phyloP scores from a whole-genome alignment of 2,329 filamentous ascomycete species.

The Colletotrichum cuscutae region DNA sequence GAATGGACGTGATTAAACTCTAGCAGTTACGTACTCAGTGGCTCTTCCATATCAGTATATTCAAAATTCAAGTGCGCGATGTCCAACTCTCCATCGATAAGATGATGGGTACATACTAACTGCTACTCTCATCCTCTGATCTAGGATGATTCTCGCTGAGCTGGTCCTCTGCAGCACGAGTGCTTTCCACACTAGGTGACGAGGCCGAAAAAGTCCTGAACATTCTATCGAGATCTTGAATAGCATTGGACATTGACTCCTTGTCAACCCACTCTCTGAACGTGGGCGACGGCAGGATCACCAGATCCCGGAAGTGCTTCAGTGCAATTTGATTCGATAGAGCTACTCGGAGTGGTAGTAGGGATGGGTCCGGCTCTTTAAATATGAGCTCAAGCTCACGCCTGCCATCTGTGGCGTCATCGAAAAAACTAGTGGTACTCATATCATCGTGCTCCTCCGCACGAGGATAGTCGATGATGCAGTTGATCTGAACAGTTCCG shows the following conservation, averaged over 20 bases:
- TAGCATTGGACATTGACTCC: background rate
- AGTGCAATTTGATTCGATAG: background rate
- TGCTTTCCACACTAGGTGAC: background rate
- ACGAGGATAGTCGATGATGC: background rate
- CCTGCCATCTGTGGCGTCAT: background rate
- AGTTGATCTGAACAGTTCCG: background rate
- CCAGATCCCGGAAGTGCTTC: background rate
- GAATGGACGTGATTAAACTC: too few species aligned
- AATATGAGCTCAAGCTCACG: background rate
- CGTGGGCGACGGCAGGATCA: background rate
- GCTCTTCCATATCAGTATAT: too few species aligned
- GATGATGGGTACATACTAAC: rapidly evolving
- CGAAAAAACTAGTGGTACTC: too few species aligned
- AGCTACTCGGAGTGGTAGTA: background rate
- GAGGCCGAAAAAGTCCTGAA: background rate
- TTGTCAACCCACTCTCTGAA: background rate
- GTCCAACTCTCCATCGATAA: too few species aligned
- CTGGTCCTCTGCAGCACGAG: background rate
- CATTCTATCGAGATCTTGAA: background rate
- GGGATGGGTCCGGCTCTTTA: background rate
- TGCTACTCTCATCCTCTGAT: too few species aligned
- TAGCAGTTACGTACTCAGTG: too few species aligned
- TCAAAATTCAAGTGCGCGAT: too few species aligned
- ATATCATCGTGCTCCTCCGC: background rate
- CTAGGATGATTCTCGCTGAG: too few species aligned